Evolutionary conservation across 2,329 filamentous ascomycete genomes (phyloP).

Genomic region (Drechslerella dactyloides): DNA sequence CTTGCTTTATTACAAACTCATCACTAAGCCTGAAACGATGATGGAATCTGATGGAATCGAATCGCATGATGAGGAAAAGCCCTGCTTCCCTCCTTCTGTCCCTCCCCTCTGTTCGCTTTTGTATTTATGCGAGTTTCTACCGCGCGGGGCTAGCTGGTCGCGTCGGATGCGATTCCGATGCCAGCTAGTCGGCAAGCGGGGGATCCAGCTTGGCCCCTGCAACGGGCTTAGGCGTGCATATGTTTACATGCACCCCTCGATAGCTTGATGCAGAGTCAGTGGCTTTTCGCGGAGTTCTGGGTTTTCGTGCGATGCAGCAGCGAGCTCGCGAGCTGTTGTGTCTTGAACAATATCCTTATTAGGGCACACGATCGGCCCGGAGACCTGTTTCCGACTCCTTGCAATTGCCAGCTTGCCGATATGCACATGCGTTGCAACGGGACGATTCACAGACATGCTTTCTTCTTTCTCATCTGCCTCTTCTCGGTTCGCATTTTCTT

Average conservation of each 20-base stretch:
- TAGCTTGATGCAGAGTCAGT: no score
- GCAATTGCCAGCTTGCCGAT: conserved; percentile 19
- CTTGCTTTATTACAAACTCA: conserved; percentile 38
- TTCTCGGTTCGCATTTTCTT: background rate
- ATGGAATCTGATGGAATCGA: conserved; percentile 14
- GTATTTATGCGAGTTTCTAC: no score
- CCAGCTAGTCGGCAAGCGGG: no score
- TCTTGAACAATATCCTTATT: background rate
- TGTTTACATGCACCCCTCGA: no score
- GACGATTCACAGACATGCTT: background rate
- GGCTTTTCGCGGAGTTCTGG: background rate
- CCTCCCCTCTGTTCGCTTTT: no score
- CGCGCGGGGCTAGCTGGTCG: no score
- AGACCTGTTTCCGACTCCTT: conserved; percentile 33
- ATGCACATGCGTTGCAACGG: background rate
- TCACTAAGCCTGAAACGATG: conserved; percentile 12
- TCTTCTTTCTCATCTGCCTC: conserved; percentile 6
- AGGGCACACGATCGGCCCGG: conserved; percentile 28
- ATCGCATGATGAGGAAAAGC: no score
- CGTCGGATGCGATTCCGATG: no score
- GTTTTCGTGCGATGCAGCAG: background rate
- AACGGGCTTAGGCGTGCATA: no score
- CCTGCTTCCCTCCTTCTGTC: background rate
- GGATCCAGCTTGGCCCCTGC: no score
- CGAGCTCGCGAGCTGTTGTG: background rate